Evolutionary conservation across 768 basidiomycete genomes (phyloP), one percentile per base, ranked within the genome.

Genomic region (Rhodosporidiobolus sp.): DNA sequence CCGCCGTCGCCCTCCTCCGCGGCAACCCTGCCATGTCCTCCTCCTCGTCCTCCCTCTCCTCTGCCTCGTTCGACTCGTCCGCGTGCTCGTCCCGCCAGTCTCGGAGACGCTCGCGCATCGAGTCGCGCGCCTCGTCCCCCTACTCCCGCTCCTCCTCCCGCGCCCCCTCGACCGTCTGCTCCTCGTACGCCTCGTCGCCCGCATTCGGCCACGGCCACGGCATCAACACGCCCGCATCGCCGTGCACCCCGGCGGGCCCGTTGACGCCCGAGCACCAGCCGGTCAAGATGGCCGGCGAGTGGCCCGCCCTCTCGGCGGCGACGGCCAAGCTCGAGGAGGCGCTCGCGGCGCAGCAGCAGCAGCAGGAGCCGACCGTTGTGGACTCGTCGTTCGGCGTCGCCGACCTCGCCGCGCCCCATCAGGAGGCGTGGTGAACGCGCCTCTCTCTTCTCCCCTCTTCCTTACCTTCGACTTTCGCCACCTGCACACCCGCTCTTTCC

Each of bases 1-100:
- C 78, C 10, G 78, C 78, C 26, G 57, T 77, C 54, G 78, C 78
- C 10, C 67, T 79, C 53, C 73, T 79, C 2, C 70, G 69, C 46
- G 74, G 71, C 48, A 61, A 61, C 58, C 58, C 32, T 46, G 20
- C 46, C 20, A 17, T 50, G 26, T 43, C 52, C 38, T 69, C 59
- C 16, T 56, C 69, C 1, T 50, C 69, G 22, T 64, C 69, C 22
- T 38, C 63, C 4, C 55, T 68, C 38, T 49, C 46, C 19, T 60
- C 63, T n/a, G n/a, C 63, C 20, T 66, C 73, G 1, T 30, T 62
- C 50, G 66, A 57, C 43, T 49, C 69, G 11, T 61, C 73, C 35
- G 46, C 61, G 11, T 57, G 57, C 22, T 70, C 67, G 22, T 48
- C 59, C 2, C 70, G 67, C 20, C 53, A 32, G 4, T 50, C 67